A percentile compares a stretch with the other conserved stretches of the same genome.
phyloP scores from a whole-genome alignment of 371 early-diverging fungal species.

The Mortierella sp. region DNA sequence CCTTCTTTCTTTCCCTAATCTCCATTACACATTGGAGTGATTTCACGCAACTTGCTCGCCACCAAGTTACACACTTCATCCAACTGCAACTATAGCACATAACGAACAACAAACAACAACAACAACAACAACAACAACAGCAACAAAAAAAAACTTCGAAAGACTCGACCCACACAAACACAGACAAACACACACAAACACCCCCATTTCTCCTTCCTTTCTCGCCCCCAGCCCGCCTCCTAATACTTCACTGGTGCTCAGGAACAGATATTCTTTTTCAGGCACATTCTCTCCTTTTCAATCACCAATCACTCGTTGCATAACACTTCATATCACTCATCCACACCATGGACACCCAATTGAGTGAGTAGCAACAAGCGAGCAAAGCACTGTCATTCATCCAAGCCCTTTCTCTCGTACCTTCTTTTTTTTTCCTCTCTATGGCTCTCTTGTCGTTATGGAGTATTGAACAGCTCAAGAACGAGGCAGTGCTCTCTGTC shows the following conservation, averaged over 20 bases:
- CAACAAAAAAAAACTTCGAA: background rate
- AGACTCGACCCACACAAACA: background rate
- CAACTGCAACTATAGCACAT: too few relatives aligned
- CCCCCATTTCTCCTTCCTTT: background rate
- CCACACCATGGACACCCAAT: background rate
- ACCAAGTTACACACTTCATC: background rate
- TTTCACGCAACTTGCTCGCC: background rate
- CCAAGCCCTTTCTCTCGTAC: background rate
- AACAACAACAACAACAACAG: background rate
- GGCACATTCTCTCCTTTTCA: background rate
- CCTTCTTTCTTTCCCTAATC: too few relatives aligned
- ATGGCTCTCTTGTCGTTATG: background rate
- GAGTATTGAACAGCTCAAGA: background rate
- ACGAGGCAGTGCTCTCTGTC: constrained; percentile 4
- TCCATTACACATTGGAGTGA: background rate
- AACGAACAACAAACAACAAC: background rate
- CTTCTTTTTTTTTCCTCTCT: background rate
- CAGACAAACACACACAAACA: background rate
- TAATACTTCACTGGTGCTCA: background rate
- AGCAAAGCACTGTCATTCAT: background rate
- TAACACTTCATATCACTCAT: background rate
- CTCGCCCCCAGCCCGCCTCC: constrained; percentile 5
- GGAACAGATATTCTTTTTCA: background rate
- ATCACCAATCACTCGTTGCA: background rate
- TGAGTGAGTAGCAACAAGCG: constrained; percentile 1